A percentile compares a stretch with the other conserved stretches of the same genome.
phyloP scores from a whole-genome alignment of 129 eudicot species.

The Chrysanthemum makinoi region DNA sequence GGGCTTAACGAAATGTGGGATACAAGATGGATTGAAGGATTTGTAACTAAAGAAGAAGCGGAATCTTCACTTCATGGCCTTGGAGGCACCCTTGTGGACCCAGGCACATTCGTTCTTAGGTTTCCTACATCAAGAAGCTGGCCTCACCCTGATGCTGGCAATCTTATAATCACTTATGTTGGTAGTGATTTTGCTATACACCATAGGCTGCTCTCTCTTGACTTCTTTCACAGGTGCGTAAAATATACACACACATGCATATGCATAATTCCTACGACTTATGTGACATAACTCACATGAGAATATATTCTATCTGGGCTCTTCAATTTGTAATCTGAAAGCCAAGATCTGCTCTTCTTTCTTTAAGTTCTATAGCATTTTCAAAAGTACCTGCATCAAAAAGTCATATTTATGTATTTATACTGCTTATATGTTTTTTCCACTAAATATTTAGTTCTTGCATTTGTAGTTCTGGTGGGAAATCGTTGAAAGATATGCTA shows the following conservation, averaged over 20 bases:
- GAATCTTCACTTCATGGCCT: constrained; percentile 71
- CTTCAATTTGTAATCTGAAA: no score
- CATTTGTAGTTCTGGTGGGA: constrained; percentile 42
- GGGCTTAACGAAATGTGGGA: constrained; percentile 68
- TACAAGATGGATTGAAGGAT: constrained; percentile 85
- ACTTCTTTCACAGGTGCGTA: constrained; percentile 58
- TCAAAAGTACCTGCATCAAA: background rate
- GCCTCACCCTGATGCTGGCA: constrained; percentile 99
- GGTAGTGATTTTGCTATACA: constrained; percentile 69
- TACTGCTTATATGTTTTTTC: constrained; percentile 7
- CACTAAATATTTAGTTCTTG: background rate
- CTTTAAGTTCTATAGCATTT: background rate
- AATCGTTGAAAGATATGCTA: constrained; percentile 68
- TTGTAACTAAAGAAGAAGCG: constrained; percentile 93
- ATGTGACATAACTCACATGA: no score
- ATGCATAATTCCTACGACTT: background rate
- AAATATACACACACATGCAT: background rate
- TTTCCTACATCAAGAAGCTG: constrained; percentile 95
- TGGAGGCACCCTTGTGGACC: constrained; percentile 54
- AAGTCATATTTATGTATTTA: background rate
- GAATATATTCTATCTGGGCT: no score
- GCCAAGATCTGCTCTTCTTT: no score
- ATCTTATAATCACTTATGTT: constrained; percentile 73
- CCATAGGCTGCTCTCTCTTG: constrained; percentile 72
- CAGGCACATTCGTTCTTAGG: constrained; percentile 85